A percentile compares a stretch with the other conserved stretches of the same genome.
Conservation (phyloP, 2,329 filamentous ascomycete genomes). For the Epichloe sibirici region DNA sequence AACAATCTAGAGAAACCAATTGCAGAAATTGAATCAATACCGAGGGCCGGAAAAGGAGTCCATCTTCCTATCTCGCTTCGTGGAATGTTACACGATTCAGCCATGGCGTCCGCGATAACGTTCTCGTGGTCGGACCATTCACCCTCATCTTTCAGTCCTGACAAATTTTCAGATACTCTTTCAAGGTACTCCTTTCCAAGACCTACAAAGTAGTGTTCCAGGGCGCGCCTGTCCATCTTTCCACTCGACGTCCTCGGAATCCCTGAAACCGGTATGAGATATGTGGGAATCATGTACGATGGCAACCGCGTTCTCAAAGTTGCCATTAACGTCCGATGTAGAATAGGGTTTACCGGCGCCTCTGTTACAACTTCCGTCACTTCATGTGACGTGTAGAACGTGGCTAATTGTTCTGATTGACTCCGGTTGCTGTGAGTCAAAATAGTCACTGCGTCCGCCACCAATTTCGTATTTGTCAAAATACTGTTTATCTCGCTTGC, state of each 20-base stretch:
- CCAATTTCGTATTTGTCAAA: constrained; percentile 37
- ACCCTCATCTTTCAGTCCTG: constrained; percentile 18
- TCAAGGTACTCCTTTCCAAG: constrained; percentile 36
- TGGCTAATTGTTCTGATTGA: constrained; percentile 43
- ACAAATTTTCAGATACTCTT: constrained; percentile 12
- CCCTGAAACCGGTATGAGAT: constrained; percentile 54
- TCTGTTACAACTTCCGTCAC: constrained; percentile 19
- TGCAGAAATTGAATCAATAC: constrained; percentile 72
- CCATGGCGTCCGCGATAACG: constrained; percentile 41
- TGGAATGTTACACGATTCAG: constrained; percentile 34
- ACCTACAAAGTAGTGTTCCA: constrained; percentile 35
- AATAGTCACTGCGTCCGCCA: constrained; percentile 53
- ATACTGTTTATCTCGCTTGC: constrained; percentile 60
- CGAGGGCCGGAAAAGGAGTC: constrained; percentile 65
- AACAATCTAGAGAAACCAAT: constrained; percentile 56
- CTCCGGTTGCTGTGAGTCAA: constrained; percentile 32
- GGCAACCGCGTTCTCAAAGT: constrained; percentile 46
- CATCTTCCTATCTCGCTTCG: constrained; percentile 40
- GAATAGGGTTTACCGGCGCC: constrained; percentile 23
- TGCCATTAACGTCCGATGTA: constrained; percentile 38
- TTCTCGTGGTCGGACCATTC: constrained; percentile 45
- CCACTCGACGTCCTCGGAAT: constrained; percentile 64
- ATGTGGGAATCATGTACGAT: constrained; percentile 67
- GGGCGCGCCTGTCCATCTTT: constrained; percentile 52
- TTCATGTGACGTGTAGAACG: constrained; percentile 51